Evolutionary conservation across 2,329 filamentous ascomycete genomes (phyloP).

Genomic region (Akanthomyces lecanii): DNA sequence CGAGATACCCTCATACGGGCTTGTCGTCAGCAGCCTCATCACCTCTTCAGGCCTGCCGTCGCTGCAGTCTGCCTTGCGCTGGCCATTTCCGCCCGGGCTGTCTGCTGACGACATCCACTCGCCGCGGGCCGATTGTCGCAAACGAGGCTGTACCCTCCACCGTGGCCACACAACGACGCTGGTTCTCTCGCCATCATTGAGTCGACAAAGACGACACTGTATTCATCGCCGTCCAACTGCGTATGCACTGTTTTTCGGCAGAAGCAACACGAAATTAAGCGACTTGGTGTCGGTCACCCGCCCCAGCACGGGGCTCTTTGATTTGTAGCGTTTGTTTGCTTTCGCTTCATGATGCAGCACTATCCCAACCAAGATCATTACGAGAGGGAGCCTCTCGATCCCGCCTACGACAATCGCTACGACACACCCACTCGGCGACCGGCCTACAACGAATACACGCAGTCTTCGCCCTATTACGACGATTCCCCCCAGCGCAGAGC

Average conservation of each 20-base stretch:
- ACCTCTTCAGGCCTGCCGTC: background rate
- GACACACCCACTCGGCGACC: slow-evolving; percentile 10
- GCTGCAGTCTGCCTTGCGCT: background rate
- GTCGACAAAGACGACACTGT: background rate
- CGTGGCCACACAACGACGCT: background rate
- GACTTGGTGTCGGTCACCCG: background rate
- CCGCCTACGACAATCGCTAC: slow-evolving; percentile 18
- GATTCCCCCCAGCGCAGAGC: slow-evolving; percentile 17
- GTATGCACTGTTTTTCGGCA: background rate
- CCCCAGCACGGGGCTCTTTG: background rate
- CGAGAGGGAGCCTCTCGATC: slow-evolving; percentile 35
- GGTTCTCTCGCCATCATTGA: background rate
- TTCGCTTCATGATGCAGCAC: slow-evolving; percentile 28
- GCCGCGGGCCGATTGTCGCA: background rate
- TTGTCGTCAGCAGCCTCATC: background rate
- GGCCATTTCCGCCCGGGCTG: background rate
- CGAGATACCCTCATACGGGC: background rate
- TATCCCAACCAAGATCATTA: slow-evolving; percentile 29
- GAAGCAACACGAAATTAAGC: background rate
- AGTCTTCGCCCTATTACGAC: slow-evolving; percentile 27
- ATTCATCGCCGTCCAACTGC: background rate
- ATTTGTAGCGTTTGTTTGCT: background rate
- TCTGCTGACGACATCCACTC: background rate
- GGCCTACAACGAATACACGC: slow-evolving; percentile 6
- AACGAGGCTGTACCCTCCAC: background rate